phyloP scores from a whole-genome alignment of 805 yeast genomes.

The Kazachstania martiniae region DNA sequence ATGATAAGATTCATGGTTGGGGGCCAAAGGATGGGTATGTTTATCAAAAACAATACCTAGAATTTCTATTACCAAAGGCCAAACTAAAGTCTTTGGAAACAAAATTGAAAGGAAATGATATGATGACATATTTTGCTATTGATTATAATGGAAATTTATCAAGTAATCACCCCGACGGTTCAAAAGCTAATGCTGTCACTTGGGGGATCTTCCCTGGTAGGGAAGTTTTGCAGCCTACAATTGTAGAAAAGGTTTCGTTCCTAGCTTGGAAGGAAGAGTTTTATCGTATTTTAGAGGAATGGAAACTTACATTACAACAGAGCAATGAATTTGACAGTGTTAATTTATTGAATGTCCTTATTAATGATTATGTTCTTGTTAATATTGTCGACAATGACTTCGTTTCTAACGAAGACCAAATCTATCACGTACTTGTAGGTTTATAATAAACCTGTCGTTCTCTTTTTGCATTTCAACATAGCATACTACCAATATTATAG shows the following conservation, averaged over 20 bases:
- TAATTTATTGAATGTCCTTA: conserved; percentile 21
- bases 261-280: conserved; percentile 97
- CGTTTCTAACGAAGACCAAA: conserved; percentile 40
- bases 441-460: conserved; percentile 3
- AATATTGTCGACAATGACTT: conserved; percentile 87
- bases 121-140: conserved; percentile 72
- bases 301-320: conserved; percentile 48
- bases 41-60: conserved; percentile 89
- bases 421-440: conserved; percentile 39
- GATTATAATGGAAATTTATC: conserved; percentile 42
- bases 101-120: conserved; percentile 32
- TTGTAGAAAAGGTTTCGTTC: conserved; percentile 84
- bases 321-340: conserved; percentile 25
- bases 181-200: conserved; percentile 85
- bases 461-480: conserved; percentile 8
- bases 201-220: conserved; percentile 98
- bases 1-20: conserved; percentile 76
- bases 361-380: conserved; percentile 56
- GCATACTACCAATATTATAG: neutral
- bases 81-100: conserved; percentile 16
- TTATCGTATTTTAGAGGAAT: conserved; percentile 68
- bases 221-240: conserved; percentile 90
- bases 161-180: conserved; percentile 60
- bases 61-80: conserved; percentile 60
- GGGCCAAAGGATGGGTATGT: conserved; percentile 91